Evolutionary conservation across 2,329 filamentous ascomycete genomes (phyloP), one percentile per base, ranked within the genome.

Genomic region (Septoria linicola): DNA sequence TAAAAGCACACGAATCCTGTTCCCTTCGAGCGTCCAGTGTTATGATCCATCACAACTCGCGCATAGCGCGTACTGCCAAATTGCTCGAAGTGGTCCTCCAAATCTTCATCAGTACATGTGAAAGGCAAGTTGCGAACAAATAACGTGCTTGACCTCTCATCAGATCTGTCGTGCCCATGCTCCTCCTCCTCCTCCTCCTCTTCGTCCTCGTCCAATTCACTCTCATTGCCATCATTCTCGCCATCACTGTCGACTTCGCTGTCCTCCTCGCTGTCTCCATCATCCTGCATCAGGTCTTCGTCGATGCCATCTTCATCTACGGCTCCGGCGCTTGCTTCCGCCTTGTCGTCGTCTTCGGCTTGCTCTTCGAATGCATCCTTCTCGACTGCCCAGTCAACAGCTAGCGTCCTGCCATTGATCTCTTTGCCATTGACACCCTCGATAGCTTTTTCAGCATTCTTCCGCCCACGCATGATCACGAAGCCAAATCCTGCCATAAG

Each of bases 81-180:
- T 63, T 85, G 78, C n/a, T 76, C 76, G 66, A 99, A 99, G 68
- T 96, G 92, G 43, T 84, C 79, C 66, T 91, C 87, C 37, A 99
- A 80, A 41, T 83, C 79, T 44, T 90, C 85, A 63, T 99, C 91
- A 14, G 87, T 87, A 36, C 84, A 84, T 1, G 87, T 90, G 70
- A 95, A 99, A 0, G 95, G 92, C 10, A 99, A 76, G 66, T 99
- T 99, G 59, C 93, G 89, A 62, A 99, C 80, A 72, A 99, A 99
- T 11, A 97, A 72, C 0, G 91, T 96, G 30, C 82, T 82, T 2
- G 82, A 82, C 63, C 89, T 88, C 67, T 87, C 82, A 35, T 68
- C 13, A 76, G 79, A 20, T 8, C 71, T 69, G 1, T 75, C 72
- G 3, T 71, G 69, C n/a, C 69, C 66, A 11, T 70, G 68, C 1